Evolutionary conservation across 1,284 basidiomycete genomes (phyloP).

Genomic region (Fomitopsis betulina): DNA sequence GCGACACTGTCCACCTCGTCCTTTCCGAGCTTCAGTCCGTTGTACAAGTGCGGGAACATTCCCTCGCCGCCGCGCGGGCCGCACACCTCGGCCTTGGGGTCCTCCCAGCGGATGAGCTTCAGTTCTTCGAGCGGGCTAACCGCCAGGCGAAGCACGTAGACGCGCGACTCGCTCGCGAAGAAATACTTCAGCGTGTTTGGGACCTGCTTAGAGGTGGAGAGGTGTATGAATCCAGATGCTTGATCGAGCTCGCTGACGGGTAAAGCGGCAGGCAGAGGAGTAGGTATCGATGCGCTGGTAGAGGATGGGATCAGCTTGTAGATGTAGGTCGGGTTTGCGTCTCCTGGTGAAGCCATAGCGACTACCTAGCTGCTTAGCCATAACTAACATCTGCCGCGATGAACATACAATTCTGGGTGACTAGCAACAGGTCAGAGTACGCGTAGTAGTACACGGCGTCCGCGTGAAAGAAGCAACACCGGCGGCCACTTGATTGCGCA

Average conservation of each 20-base stretch:
- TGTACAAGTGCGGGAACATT: conserved; percentile 33
- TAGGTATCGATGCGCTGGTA: conserved; percentile 31
- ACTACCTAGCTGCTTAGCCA: not conserved
- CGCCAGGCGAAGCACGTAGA: conserved; percentile 46
- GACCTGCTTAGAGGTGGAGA: conserved; percentile 55
- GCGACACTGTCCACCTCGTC: conserved; percentile 24
- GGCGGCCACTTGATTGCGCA: too few species aligned
- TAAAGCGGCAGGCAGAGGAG: conserved; percentile 26
- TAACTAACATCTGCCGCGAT: not conserved
- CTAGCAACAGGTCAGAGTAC: too few species aligned
- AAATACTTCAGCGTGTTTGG: conserved; percentile 49
- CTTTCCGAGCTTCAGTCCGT: conserved; percentile 23
- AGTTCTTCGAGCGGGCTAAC: conserved; percentile 33
- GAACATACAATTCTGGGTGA: not conserved
- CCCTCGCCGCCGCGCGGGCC: conserved; percentile 39
- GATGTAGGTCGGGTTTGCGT: conserved; percentile 34
- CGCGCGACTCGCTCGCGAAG: conserved; percentile 37
- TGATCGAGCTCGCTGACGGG: conserved; percentile 37
- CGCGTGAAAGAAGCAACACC: too few species aligned
- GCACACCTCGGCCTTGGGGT: conserved; percentile 37
- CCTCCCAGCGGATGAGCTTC: conserved; percentile 41
- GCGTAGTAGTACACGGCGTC: too few species aligned
- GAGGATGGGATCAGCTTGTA: conserved; percentile 47
- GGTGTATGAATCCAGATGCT: conserved; percentile 52
- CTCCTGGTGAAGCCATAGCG: not conserved